phyloP scores from a whole-genome alignment of 179 eudicot genomes.

The Gypsophila paniculata region DNA sequence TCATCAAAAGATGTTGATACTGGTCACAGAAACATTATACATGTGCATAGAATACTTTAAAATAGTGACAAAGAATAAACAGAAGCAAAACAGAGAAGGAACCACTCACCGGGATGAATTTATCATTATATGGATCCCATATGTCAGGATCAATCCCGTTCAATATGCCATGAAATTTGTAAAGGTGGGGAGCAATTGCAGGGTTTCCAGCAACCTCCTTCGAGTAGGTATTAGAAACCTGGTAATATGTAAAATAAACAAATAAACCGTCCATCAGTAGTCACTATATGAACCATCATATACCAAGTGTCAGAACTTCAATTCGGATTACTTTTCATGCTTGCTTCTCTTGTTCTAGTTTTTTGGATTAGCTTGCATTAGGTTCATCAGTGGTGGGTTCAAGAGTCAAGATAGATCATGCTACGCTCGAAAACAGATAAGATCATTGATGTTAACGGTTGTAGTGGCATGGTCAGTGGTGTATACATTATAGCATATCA shows the following conservation, averaged over 20 bases:
- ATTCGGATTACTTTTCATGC: neutral
- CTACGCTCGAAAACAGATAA: neutral
- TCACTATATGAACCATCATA: neutral
- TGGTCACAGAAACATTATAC: neutral
- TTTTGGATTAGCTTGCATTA: neutral
- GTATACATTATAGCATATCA: neutral
- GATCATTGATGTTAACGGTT: neutral
- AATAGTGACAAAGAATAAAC: neutral
- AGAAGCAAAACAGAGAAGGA: conserved; percentile 7
- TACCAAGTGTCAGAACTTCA: neutral
- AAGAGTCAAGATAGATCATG: neutral
- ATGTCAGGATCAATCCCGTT: conserved; percentile 97
- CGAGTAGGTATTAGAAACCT: conserved; percentile 91
- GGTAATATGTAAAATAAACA: conserved; percentile 19
- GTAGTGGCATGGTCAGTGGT: neutral
- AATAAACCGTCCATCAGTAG: conserved; percentile 1
- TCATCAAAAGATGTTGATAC: neutral
- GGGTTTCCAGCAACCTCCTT: conserved; percentile 82
- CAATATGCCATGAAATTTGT: conserved; percentile 87
- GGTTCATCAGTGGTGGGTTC: neutral
- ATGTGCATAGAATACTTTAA: neutral
- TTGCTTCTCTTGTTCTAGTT: neutral
- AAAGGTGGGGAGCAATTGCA: conserved; percentile 66
- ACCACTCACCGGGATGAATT: conserved; percentile 77
- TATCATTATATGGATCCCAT: conserved; percentile 94